Evolutionary conservation across 805 yeast genomes (phyloP), one percentile per base, ranked within the genome.

Genomic region (Suhomyces sp.): DNA sequence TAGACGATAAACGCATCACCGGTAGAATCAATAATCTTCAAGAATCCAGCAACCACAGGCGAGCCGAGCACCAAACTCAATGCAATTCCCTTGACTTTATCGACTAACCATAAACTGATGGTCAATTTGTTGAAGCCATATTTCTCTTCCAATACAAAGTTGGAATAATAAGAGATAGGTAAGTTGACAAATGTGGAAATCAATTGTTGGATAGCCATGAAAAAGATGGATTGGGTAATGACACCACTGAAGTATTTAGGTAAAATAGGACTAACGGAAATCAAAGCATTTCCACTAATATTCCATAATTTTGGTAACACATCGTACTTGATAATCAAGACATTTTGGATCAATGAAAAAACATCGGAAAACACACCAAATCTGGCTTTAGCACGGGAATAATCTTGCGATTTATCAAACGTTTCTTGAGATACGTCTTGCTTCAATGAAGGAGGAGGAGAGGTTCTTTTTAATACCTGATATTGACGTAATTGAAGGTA

Each of bases 101-200:
- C 99, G 17, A 75, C 54, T 17, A 85, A 36, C 85, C 95, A 93
- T 33, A 88, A 67, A 33, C 68, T 63, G 12, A 72, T 42, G 3
- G 97, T 91, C 47, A 77, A 72, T 62, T 93, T 93, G 68, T 93
- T 93, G 68, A 93, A 93, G 1, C 98, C 98, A 52, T 73, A 91
- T 61, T 78, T 78, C 58, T 91, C 96, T 63, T 93, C 98, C 48
- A 93, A 70, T 11, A 88, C 90, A 65, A 93, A 93, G 50, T 83
- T 83, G 39, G 75, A 68, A 62, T 88, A 90, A 57, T 83, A 80
- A 7, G 80, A 70, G 15, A 81, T 54, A 3, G 98, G 98, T 36
- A 84, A 56, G 3, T 76, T 68, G 19, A 79, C 39, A 2, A 87
- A 33, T 2, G 81, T 66, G 6, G 81, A 67, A 28, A 80, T 40